Evolutionary conservation across 2,329 filamentous ascomycete genomes (phyloP).

Genomic region (Sphaerulina populicola): DNA sequence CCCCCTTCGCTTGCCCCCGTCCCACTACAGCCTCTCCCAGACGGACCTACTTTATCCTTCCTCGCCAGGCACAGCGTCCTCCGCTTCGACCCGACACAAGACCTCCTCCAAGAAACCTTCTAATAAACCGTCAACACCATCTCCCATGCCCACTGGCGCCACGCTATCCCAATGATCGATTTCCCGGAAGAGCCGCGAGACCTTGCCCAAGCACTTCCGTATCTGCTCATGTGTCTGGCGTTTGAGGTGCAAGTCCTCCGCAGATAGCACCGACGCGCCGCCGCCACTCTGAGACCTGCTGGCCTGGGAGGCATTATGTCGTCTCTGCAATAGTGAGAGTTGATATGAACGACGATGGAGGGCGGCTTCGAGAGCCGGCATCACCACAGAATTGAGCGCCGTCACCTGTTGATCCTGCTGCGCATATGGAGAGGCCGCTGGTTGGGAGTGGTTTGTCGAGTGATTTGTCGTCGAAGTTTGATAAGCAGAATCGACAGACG

Average conservation of each 20-base stretch:
- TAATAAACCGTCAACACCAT: conserved; percentile 77
- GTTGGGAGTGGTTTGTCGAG: conserved; percentile 1
- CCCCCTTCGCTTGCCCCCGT: not conserved
- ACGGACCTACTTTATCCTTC: not conserved
- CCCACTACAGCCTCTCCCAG: not conserved
- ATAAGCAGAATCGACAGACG: conserved; percentile 2
- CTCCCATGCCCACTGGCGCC: conserved; percentile 86
- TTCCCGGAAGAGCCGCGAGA: conserved; percentile 75
- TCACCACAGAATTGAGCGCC: conserved; percentile 80
- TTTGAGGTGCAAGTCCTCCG: conserved; percentile 35
- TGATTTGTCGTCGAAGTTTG: conserved; percentile 1
- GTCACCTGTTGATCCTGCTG: conserved; percentile 54
- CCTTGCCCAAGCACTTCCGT: conserved; percentile 69
- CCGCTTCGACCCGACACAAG: conserved; percentile 78
- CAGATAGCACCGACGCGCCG: not conserved
- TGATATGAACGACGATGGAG: conserved; percentile 65
- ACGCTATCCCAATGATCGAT: conserved; percentile 82
- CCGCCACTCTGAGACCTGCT: conserved; percentile 9
- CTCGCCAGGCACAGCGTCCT: conserved; percentile 50
- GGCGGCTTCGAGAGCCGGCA: conserved; percentile 85
- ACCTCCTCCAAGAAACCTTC: conserved; percentile 93
- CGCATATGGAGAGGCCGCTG: not conserved
- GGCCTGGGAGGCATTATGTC: conserved; percentile 20
- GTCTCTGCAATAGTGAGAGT: conserved; percentile 48
- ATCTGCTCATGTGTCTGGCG: conserved; percentile 75